Evolutionary conservation across 108 stramenopile species (phyloP), one percentile per base, ranked within the genome.

Genomic region (Seminavis robusta): DNA sequence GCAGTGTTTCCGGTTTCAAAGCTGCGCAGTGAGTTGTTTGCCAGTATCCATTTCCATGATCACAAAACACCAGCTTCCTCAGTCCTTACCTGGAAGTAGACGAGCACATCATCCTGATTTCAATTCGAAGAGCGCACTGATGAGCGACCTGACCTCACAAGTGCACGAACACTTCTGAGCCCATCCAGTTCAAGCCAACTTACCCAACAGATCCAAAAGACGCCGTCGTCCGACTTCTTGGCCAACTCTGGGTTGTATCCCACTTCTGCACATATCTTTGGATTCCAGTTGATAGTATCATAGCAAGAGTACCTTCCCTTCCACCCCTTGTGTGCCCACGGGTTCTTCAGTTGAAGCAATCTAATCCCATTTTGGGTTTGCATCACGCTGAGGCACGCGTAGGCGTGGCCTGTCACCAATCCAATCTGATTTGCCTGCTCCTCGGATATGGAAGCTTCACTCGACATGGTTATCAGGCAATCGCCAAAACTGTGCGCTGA

Each of bases 191-290:
- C n/a, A n/a, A n/a, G n/a, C n/a, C n/a, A n/a, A n/a, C n/a, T n/a
- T n/a, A n/a, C n/a, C 84, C 86, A 96, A 48, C 74, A 71, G 16
- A 96, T 94, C 86, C 90, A 96, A 50, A 94, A 94, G 8, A 96
- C 71, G 21, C 95, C 95, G 62, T 92, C 84, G 47, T 94, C 94
- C 33, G 74, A 33, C 40, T 73, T 69, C 25, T 69, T 53, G 33
- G 76, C 83, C 11, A 67, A 40, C n/a, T 45, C 53, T 23, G 81
- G 63, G 49, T 88, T 59, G 49, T 83, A 86, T 13, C 71, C 80
- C 19, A 91, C 47, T 62, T 91, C 81, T 26, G 43, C 57, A 13
- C 71, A 46, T 16, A 87, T 49, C 0, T 46, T 45, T 16, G 39
- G 48, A 49, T 83, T 65, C 89, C 89, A 86, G 43, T 63, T 72